phyloP scores from a whole-genome alignment of 768 basidiomycete genomes.

The Boletus sp. region DNA sequence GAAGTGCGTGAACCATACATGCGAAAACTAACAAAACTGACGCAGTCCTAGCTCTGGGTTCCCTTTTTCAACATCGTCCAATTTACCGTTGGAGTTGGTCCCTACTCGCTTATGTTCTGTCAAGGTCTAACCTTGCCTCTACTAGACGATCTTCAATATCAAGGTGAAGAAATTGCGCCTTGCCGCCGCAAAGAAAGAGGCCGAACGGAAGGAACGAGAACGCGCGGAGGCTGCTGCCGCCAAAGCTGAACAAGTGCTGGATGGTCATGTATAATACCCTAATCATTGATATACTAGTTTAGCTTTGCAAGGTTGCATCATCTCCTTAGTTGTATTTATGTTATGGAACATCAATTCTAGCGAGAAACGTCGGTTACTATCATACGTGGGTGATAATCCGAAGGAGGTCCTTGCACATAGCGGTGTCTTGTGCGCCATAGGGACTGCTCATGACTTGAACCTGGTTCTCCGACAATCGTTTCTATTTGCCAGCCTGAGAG shows the following conservation, averaged over 20 bases:
- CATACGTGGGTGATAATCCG: conserved; percentile 31
- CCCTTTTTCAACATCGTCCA: conserved; percentile 82
- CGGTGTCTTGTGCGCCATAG: conserved; percentile 38
- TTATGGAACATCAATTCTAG: conserved; percentile 10
- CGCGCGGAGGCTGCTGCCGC: conserved; percentile 21
- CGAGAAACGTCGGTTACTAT: conserved; percentile 29
- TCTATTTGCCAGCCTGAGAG: conserved; percentile 70
- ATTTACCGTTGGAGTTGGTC: conserved; percentile 71
- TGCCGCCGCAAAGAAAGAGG: conserved; percentile 52
- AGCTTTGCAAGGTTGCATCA: background rate
- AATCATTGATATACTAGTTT: background rate
- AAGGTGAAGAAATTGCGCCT: conserved; percentile 63
- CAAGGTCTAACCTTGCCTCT: background rate
- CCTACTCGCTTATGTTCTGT: conserved; percentile 1
- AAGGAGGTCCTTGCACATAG: conserved; percentile 39
- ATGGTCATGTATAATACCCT: conserved; percentile 16
- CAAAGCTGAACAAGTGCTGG: conserved; percentile 17
- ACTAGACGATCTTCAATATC: conserved; percentile 71
- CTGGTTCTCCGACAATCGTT: conserved; percentile 54
- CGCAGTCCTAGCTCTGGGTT: conserved; percentile 67
- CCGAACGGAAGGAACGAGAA: conserved; percentile 35
- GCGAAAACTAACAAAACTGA: conserved; percentile 2
- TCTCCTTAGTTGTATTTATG: conserved; percentile 7
- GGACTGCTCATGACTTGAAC: conserved; percentile 6
- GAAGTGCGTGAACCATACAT: conserved; percentile 46